Evolutionary conservation across 257 asterid genomes (phyloP), one percentile per base, ranked within the genome.

Genomic region (Nicotiana attenuata): DNA sequence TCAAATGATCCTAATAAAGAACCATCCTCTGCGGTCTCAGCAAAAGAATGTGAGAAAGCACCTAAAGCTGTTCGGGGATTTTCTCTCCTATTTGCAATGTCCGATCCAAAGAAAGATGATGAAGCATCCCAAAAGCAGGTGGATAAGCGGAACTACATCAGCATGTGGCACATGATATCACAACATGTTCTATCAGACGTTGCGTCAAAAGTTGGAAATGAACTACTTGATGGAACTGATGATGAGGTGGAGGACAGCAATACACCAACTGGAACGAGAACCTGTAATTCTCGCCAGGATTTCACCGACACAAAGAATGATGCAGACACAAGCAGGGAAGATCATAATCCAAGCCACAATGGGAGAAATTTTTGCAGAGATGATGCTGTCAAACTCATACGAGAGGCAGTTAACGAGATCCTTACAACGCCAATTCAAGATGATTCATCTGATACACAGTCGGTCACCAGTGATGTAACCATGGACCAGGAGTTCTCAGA

Each of bases 111-210:
- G 24, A 83, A 81, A 35, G 77, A 84, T 7, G 85, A 86, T 65
- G 84, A 55, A 35, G 77, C 56, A 66, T 9, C 52, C 77, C 69
- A 68, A 61, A 35, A 13, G 2, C 85, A 55, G 82, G 61, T 57
- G 81, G 94, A 92, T 28, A 85, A 85, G 76, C 87, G 81, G 67
- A 92, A 87, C 55, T 88, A 88, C 65, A 76, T 96, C 35, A 82
- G 85, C 77, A 92, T 93, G 97, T 94, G 99, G 99, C 99, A 96
- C 83, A 89, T 84, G 88, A 90, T 96, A 82, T 96, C 91, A 84
- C 99, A 92, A 85, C 97, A 96, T 85, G 98, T 96, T 77, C 94
- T 90, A 52, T 78, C 96, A 56, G 90, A 87, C 1, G 88, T 96
- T 73, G 97, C 92, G 26, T 91, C 90, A 56, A 94, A 91, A 82